phyloP scores from a whole-genome alignment of 148 eudicot genomes.

The Drosera capensis region DNA sequence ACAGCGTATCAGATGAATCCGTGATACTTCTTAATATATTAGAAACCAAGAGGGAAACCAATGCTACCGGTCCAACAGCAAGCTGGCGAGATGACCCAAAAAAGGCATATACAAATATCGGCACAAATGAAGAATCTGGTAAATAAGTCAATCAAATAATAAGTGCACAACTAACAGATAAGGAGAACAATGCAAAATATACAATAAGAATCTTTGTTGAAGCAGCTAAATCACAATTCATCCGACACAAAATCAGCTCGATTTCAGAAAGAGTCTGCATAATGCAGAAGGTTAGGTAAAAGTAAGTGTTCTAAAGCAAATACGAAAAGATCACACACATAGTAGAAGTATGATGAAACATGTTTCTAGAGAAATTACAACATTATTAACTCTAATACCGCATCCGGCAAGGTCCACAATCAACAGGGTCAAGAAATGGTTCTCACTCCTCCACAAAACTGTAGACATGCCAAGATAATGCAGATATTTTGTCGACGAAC shows the following conservation, averaged over 20 bases:
- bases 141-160: conserved; percentile 10
- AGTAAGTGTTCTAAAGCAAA: too few species aligned
- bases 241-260: background rate
- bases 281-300: too few species aligned
- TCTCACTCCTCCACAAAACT: background rate
- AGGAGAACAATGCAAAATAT: conserved; percentile 15
- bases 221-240: background rate
- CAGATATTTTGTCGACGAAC: conserved; percentile 13
- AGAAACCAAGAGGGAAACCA: conserved; percentile 87
- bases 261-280: too few species aligned
- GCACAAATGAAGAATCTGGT: conserved; percentile 87
- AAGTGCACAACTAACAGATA: conserved; percentile 1
- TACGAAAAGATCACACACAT: too few species aligned
- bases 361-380: too few species aligned
- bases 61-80: conserved; percentile 97
- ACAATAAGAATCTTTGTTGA: background rate
- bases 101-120: conserved; percentile 81
- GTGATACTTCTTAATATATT: conserved; percentile 62
- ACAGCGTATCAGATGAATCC: conserved; percentile 60
- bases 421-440: background rate
- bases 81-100: conserved; percentile 99
- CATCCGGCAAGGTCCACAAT: background rate
- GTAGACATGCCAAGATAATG: background rate
- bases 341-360: too few species aligned
- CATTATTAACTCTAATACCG: background rate